Evolutionary conservation across 257 asterid species (phyloP).

Genomic region (Nicotiana tomentosiformis): DNA sequence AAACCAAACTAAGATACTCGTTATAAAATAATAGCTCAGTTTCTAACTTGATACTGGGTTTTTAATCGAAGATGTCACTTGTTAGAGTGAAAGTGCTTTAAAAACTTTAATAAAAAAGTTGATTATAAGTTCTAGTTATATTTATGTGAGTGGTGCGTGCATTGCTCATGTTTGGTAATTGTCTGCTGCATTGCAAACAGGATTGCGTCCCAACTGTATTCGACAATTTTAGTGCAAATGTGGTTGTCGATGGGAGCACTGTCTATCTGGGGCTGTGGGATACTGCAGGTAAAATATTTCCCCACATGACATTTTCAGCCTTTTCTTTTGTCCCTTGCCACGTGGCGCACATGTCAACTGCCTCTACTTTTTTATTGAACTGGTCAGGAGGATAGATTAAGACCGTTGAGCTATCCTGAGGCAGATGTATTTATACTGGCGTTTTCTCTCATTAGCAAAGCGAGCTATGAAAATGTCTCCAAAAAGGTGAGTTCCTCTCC

Average conservation of each 20-base stretch:
- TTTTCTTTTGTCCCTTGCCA: not conserved
- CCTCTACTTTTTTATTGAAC: not conserved
- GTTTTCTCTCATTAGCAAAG: conserved; percentile 88
- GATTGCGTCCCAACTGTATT: conserved; percentile 93
- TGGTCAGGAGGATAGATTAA: conserved; percentile 92
- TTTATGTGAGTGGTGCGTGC: not conserved
- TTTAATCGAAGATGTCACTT: not conserved
- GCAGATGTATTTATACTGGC: conserved; percentile 94
- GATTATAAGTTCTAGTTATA: not conserved
- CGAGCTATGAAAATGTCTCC: conserved; percentile 80
- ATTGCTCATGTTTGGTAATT: not conserved
- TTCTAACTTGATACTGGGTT: not conserved
- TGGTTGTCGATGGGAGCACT: conserved; percentile 78
- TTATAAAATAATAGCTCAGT: not conserved
- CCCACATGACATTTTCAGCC: not conserved
- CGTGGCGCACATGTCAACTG: conserved; percentile 10
- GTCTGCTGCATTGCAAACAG: conserved; percentile 24
- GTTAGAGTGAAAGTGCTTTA: too few relatives aligned
- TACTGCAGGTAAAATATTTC: conserved; percentile 61
- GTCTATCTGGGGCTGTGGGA: conserved; percentile 87
- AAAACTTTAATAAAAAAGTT: too few relatives aligned
- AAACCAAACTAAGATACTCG: too few relatives aligned
- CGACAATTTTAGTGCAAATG: conserved; percentile 88
- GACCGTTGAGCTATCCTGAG: conserved; percentile 91
- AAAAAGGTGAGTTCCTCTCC: conserved; percentile 43